phyloP scores from a whole-genome alignment of 352 stramenopile species.

The Phytophthora ohioensis region DNA sequence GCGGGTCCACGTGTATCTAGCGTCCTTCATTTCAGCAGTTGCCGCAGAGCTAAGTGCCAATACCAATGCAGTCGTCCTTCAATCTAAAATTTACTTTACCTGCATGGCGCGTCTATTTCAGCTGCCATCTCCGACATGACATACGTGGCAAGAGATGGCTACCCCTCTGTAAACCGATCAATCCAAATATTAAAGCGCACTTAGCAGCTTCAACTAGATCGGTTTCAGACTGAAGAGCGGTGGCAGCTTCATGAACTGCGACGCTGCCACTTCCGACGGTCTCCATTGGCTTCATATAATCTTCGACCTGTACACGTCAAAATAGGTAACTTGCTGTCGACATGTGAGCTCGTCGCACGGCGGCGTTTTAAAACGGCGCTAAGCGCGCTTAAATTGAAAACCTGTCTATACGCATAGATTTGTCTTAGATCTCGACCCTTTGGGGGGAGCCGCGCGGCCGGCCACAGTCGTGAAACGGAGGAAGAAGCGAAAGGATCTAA shows the following conservation, averaged over 20 bases:
- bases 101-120: slow-evolving; percentile 15
- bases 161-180: slow-evolving; percentile 27
- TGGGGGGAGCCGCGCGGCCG: slow-evolving; percentile 26
- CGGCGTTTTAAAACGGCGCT: slow-evolving; percentile 2
- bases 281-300: neutral
- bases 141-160: slow-evolving; percentile 37
- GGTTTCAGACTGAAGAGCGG: neutral
- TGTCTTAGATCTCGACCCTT: slow-evolving; percentile 35
- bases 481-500: slow-evolving; percentile 51
- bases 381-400: slow-evolving; percentile 40
- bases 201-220: slow-evolving; percentile 36
- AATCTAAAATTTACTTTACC: slow-evolving; percentile 22
- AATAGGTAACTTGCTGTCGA: neutral
- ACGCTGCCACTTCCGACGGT: neutral
- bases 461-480: slow-evolving; percentile 83
- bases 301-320: neutral
- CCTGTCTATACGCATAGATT: slow-evolving; percentile 34
- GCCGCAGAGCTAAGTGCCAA: neutral
- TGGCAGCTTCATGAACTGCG: neutral
- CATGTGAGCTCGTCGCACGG: neutral
- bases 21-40: slow-evolving; percentile 11
- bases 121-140: slow-evolving; percentile 4
- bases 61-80: neutral
- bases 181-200: slow-evolving; percentile 38
- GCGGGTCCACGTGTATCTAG: slow-evolving; percentile 6